phyloP scores from a whole-genome alignment of 495 filamentous ascomycete genomes.

The Penicillium lagena region DNA sequence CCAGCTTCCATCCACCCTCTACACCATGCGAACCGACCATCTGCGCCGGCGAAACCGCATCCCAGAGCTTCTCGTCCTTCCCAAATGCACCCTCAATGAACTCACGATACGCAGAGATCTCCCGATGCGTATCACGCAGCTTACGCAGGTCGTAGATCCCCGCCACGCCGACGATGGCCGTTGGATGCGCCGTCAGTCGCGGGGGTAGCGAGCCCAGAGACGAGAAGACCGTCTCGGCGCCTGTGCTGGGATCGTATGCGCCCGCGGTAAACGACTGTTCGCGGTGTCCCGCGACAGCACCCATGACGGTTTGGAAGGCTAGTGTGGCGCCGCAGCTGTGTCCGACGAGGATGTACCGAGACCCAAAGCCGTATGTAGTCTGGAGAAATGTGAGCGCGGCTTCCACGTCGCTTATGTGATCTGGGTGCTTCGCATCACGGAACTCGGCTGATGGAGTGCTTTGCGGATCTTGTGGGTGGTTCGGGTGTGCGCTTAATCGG shows the following conservation, averaged over 20 bases:
- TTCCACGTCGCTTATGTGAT: slow-evolving; percentile 66
- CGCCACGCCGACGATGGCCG: slow-evolving; percentile 52
- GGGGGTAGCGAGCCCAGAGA: slow-evolving; percentile 16
- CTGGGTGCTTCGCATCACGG: slow-evolving; percentile 57
- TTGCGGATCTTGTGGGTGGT: slow-evolving; percentile 43
- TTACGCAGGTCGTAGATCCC: slow-evolving; percentile 62
- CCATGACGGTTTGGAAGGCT: slow-evolving; percentile 61
- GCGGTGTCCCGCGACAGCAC: slow-evolving; percentile 17
- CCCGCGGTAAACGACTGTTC: slow-evolving; percentile 8
- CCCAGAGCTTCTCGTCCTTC: slow-evolving; percentile 42
- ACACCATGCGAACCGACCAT: slow-evolving; percentile 25
- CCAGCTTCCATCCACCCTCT: slow-evolving; percentile 31
- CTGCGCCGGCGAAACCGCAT: slow-evolving; percentile 43
- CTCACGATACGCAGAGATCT: slow-evolving; percentile 45
- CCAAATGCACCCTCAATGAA: slow-evolving; percentile 64
- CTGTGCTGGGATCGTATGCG: slow-evolving; percentile 1
- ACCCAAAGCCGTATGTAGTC: slow-evolving; percentile 40
- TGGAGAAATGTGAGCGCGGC: slow-evolving; percentile 57
- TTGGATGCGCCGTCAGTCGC: slow-evolving; percentile 21
- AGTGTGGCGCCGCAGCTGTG: slow-evolving; percentile 74
- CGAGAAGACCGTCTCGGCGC: slow-evolving; percentile 6
- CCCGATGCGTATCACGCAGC: slow-evolving; percentile 41
- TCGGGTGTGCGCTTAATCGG: slow-evolving; percentile 68
- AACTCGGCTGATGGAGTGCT: slow-evolving; percentile 27
- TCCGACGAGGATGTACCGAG: slow-evolving; percentile 60